Conservation (phyloP, 805 yeast genomes). For the Lachancea lanzarotensis region DNA sequence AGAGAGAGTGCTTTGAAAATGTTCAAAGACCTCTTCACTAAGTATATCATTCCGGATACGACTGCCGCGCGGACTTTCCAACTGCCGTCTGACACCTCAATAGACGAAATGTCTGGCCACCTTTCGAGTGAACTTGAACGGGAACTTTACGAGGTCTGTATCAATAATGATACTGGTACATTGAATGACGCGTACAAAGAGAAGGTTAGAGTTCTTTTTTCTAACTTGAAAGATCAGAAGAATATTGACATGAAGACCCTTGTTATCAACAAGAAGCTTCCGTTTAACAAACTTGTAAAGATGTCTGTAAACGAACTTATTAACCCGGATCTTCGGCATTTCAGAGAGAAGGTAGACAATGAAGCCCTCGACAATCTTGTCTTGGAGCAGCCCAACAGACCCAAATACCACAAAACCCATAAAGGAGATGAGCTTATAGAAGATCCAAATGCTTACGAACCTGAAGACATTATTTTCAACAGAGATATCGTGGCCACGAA, state of each 20-base stretch:
- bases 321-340: constrained; percentile 65
- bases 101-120: constrained; percentile 34
- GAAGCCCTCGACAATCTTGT: constrained; percentile 66
- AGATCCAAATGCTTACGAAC: constrained; percentile 34
- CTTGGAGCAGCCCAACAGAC: constrained; percentile 51
- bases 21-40: constrained; percentile 40
- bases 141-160: constrained; percentile 38
- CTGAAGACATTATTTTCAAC: constrained; percentile 29
- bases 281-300: constrained; percentile 52
- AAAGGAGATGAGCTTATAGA: constrained; percentile 84
- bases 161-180: constrained; percentile 22
- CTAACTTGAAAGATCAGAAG: constrained; percentile 51
- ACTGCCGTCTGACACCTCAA: constrained; percentile 31
- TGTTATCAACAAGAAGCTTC: constrained; percentile 47
- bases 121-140: constrained; percentile 50
- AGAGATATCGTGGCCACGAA: constrained; percentile 15
- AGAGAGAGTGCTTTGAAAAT: constrained; percentile 47
- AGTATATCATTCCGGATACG: constrained; percentile 32
- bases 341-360: constrained; percentile 64
- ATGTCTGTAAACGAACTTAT: constrained; percentile 69
- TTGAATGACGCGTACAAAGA: constrained; percentile 45
- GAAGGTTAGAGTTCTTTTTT: constrained; percentile 59
- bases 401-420: constrained; percentile 72
- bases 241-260: constrained; percentile 51
- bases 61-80: constrained; percentile 9